A percentile compares a stretch with the other conserved stretches of the same genome.
phyloP scores from a whole-genome alignment of 805 yeast genomes.

The Schwanniomyces occidentalis region DNA sequence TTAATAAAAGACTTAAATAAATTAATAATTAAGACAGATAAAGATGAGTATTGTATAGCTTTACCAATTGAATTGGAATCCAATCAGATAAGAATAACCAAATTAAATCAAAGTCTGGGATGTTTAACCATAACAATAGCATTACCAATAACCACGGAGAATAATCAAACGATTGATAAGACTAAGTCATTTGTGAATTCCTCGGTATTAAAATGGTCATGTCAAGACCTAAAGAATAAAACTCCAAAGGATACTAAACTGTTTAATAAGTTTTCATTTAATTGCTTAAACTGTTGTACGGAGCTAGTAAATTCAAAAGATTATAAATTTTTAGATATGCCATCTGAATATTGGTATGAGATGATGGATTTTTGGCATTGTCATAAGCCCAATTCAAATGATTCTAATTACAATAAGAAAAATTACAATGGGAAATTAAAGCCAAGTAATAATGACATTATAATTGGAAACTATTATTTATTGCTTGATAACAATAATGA shows the following conservation, averaged over 20 bases:
- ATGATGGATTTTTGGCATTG: slow-evolving; percentile 98
- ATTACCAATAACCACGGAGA: background rate
- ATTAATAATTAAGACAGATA: slow-evolving; percentile 1
- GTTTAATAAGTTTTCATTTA: slow-evolving; percentile 26
- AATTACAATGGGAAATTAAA: slow-evolving; percentile 42
- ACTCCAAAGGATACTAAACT: slow-evolving; percentile 26
- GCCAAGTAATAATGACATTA: slow-evolving; percentile 44
- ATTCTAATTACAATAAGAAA: slow-evolving; percentile 21
- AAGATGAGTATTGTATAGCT: background rate
- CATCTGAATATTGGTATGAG: slow-evolving; percentile 92
- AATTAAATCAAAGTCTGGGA: slow-evolving; percentile 2
- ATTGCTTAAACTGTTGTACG: slow-evolving; percentile 31
- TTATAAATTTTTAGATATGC: slow-evolving; percentile 60
- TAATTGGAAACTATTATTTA: slow-evolving; percentile 61
- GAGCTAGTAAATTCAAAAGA: slow-evolving; percentile 29
- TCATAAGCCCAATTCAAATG: slow-evolving; percentile 63
- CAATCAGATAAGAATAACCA: slow-evolving; percentile 1
- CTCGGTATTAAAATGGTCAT: slow-evolving; percentile 37
- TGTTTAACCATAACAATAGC: slow-evolving; percentile 7
- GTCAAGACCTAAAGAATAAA: slow-evolving; percentile 35
- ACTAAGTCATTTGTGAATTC: slow-evolving; percentile 11
- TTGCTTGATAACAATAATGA: slow-evolving; percentile 29
- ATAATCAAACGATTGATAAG: slow-evolving; percentile 2
- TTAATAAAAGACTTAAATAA: slow-evolving; percentile 3
- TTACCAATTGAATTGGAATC: slow-evolving; percentile 2